Evolutionary conservation across 192 early-diverging fungal species (phyloP), one percentile per base, ranked within the genome.

Genomic region (Spizellomyces punctatus): DNA sequence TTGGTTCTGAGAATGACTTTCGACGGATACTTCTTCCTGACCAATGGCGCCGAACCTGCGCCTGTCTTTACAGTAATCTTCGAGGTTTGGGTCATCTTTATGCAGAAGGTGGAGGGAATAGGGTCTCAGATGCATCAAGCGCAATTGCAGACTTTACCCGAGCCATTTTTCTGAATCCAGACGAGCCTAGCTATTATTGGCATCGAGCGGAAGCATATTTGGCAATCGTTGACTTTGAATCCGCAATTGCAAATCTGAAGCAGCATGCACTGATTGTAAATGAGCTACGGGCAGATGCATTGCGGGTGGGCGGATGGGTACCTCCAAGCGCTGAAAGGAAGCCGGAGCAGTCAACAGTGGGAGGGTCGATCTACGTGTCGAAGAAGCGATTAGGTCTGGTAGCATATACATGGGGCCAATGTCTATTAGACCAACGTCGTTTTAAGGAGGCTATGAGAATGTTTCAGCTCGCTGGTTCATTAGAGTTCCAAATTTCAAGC

Each of bases 361-460:
- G 27, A 22, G 19, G 10, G 55, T 58, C 63, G 0, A 19, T 55
- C n/a, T 72, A 58, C 21, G 58, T 74, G 10, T 14, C 58, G 54
- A 48, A 8, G 57, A 10, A 48, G 6, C 19, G 58, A 47, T 12
- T 74, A 19, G 64, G 58, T 9, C 58, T 56, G 6, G 44, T 66
- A 5, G 57, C 48, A n/a, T 84, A 63, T 69, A 69, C 70, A 12
- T 80, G 76, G 68, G 79, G 80, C 8, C 77, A 85, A 61, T 75
- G 78, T 60, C 48, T 85, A 36, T 66, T 85, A 1, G 84, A 86
- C 57, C 78, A 80, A 50, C 69, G 63, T n/a, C 48, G 84, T 12
- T 80, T 80, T 43, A 47, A 73, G 17, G 84, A 86, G 52, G 75
- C 81, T 9, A 21, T 82, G 9, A 55, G 67, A 44, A 62, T 63